phyloP scores from a whole-genome alignment of 2,329 filamentous ascomycete species.

The Talaromyces verruculosus region DNA sequence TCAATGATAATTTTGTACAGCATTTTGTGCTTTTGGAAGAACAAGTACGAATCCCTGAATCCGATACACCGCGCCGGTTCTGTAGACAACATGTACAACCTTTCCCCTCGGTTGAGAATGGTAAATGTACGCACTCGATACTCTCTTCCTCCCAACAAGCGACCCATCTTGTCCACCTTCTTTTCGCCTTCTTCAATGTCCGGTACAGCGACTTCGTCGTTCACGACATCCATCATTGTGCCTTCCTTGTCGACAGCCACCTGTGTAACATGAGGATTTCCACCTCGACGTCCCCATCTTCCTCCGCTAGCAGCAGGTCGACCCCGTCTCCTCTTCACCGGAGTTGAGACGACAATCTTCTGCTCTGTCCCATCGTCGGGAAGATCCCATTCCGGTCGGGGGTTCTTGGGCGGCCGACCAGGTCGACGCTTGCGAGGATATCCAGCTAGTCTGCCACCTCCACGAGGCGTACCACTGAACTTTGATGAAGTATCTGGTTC shows the following conservation, averaged over 20 bases:
- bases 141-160: conserved; percentile 78
- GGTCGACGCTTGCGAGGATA: conserved; percentile 70
- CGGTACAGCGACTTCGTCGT: conserved; percentile 88
- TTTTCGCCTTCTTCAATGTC: conserved; percentile 84
- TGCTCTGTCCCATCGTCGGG: conserved; percentile 50
- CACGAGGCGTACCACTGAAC: conserved; percentile 54
- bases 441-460: conserved; percentile 51
- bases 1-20: conserved; percentile 98
- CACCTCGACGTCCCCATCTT: conserved; percentile 72
- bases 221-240: conserved; percentile 81
- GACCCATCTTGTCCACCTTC: conserved; percentile 88
- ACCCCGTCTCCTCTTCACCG: conserved; percentile 59
- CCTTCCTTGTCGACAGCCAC: conserved; percentile 92
- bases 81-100: conserved; percentile 97
- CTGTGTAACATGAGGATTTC: conserved; percentile 72
- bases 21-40: conserved; percentile 96
- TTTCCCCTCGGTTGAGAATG: conserved; percentile 75
- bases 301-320: conserved; percentile 56
- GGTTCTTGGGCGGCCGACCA: conserved; percentile 84
- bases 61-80: conserved; percentile 95
- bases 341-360: conserved; percentile 51
- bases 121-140: conserved; percentile 96
- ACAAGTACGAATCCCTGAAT: conserved; percentile 96
- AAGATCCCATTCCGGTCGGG: conserved; percentile 73
- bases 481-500: conserved; percentile 47